Conservation (phyloP, 345 rosid species). For the Heritiera littoralis region DNA sequence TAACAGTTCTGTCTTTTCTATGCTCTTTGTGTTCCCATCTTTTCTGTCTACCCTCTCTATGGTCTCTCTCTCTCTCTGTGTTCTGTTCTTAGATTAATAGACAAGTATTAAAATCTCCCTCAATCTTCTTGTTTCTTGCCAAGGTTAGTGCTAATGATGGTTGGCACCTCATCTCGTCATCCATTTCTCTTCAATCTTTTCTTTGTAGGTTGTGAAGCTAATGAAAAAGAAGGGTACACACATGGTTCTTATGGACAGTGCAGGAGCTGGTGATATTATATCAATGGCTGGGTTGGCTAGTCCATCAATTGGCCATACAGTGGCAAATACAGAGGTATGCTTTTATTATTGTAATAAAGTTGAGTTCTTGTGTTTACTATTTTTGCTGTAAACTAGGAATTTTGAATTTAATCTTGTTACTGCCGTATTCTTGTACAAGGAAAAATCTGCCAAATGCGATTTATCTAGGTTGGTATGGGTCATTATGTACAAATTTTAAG, state of each 20-base stretch:
- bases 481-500: background rate
- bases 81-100: background rate
- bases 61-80: background rate
- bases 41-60: too few relatives aligned
- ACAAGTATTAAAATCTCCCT: background rate
- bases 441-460: background rate
- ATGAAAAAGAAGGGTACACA: conserved; percentile 98
- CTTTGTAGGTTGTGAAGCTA: conserved; percentile 76
- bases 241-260: conserved; percentile 71
- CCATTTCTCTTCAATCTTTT: background rate
- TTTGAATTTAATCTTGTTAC: background rate
- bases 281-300: conserved; percentile 83
- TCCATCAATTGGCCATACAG: conserved; percentile 94
- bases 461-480: background rate
- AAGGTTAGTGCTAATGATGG: too few relatives aligned
- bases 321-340: conserved; percentile 78
- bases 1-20: background rate
- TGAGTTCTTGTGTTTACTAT: background rate
- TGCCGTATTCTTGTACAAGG: background rate
- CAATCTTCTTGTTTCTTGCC: background rate
- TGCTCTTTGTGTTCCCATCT: background rate
- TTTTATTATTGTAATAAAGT: conserved; percentile 4
- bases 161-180: background rate
- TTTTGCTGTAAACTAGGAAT: conserved; percentile 1
- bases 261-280: conserved; percentile 96